Conservation (phyloP, 2,329 filamentous ascomycete genomes). For the Ilyonectria mors-panacis region DNA sequence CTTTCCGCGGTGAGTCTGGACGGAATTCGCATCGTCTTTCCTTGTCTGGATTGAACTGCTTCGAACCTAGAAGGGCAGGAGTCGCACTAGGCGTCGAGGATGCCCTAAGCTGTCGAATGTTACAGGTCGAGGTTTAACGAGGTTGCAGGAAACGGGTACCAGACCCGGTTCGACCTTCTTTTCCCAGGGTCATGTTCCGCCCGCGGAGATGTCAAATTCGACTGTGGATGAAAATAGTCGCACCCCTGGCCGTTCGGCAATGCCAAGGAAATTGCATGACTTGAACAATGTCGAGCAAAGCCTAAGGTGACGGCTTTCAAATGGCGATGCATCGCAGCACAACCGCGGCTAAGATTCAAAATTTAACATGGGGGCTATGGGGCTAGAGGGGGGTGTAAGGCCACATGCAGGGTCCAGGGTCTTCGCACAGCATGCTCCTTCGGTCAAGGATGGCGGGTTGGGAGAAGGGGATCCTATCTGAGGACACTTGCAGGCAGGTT, state of each 20-base stretch:
- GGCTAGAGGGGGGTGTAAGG: slow-evolving; percentile 1
- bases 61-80: slow-evolving; percentile 4
- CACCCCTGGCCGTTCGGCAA: slow-evolving; percentile 7
- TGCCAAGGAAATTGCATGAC: slow-evolving; percentile 24
- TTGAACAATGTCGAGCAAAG: not conserved
- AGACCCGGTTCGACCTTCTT: not conserved
- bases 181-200: not conserved
- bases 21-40: not conserved
- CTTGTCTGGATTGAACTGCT: not conserved
- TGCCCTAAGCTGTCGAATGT: slow-evolving; percentile 11
- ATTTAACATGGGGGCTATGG: slow-evolving; percentile 14
- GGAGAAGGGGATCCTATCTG: not conserved
- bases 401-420: slow-evolving; percentile 16
- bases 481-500: slow-evolving; percentile 5
- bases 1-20: slow-evolving; percentile 1
- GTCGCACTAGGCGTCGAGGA: slow-evolving; percentile 1
- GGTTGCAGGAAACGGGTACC: slow-evolving; percentile 1
- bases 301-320: not conserved
- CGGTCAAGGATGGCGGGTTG: slow-evolving; percentile 20
- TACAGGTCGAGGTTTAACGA: slow-evolving; percentile 3
- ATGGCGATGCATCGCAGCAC: not conserved
- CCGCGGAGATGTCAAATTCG: slow-evolving; percentile 31
- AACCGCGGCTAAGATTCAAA: slow-evolving; percentile 8
- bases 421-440: slow-evolving; percentile 40
- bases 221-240: slow-evolving; percentile 24